Conservation (phyloP, 2,329 filamentous ascomycete species). For the Epichloe aotearoae region DNA sequence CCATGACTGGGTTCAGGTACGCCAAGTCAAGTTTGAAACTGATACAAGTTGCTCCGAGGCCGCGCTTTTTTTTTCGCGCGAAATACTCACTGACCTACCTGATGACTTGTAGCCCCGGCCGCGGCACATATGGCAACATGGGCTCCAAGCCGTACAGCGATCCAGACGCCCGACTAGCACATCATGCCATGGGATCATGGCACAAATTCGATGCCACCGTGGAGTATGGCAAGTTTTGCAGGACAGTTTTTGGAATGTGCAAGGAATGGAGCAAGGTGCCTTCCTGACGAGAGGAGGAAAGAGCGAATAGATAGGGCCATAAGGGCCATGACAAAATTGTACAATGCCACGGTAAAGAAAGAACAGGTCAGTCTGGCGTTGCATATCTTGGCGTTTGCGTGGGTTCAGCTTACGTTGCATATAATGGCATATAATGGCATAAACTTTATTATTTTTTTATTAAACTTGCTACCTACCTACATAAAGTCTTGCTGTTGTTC, state of each 20-base stretch:
- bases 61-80: no score
- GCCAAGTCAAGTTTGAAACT: background rate
- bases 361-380: background rate
- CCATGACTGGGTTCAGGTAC: constrained; percentile 14
- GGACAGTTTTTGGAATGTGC: constrained; percentile 11
- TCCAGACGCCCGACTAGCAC: constrained; percentile 10
- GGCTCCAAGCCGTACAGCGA: constrained; percentile 12
- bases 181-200: constrained; percentile 13
- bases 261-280: constrained; percentile 11
- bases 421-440: background rate
- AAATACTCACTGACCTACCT: background rate
- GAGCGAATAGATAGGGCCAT: background rate
- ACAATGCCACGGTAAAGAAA: background rate
- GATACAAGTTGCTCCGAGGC: background rate
- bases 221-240: constrained; percentile 14
- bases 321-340: background rate
- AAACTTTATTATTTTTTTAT: background rate
- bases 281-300: background rate
- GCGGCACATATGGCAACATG: constrained; percentile 13
- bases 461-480: no score
- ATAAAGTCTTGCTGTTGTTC: no score
- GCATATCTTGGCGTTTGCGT: background rate
- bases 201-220: constrained; percentile 9
- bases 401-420: background rate
- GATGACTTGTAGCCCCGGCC: constrained; percentile 8